phyloP scores from a whole-genome alignment of 225 moss, liverwort and hornwort species.

The Straminergon stramineum region DNA sequence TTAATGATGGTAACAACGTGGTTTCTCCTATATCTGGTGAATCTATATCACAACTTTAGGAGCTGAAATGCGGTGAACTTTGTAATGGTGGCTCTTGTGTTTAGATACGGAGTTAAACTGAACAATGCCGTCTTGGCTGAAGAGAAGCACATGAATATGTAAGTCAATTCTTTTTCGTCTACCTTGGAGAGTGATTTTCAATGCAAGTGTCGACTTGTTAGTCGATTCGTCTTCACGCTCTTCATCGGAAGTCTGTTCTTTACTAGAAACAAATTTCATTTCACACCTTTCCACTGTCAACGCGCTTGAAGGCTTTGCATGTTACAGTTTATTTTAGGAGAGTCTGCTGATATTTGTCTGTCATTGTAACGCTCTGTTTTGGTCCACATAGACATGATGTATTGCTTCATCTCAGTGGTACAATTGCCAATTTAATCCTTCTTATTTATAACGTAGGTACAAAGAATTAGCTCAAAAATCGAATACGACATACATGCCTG shows the following conservation, averaged over 20 bases:
- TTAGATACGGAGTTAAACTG: conserved; percentile 65
- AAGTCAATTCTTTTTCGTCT: conserved; percentile 9
- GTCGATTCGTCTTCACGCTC: neutral
- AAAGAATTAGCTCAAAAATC: conserved; percentile 73
- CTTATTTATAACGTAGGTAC: conserved; percentile 32
- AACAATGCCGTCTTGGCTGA: conserved; percentile 92
- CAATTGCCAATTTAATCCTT: neutral
- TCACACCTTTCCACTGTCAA: neutral
- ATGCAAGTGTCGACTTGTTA: neutral
- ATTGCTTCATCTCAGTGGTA: neutral
- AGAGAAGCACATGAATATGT: conserved; percentile 84
- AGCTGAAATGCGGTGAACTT: neutral
- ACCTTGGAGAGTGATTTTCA: neutral
- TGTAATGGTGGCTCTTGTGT: neutral
- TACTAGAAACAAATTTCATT: neutral
- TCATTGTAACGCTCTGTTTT: neutral
- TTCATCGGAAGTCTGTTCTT: neutral
- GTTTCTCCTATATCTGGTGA: neutral
- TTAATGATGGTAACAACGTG: neutral
- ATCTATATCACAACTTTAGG: neutral
- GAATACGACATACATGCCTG: conserved; percentile 65
- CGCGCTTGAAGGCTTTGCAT: neutral
- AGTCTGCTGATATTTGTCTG: neutral
- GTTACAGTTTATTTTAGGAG: neutral
- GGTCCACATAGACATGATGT: neutral